These are phyloP conservation scores for Colletotrichum sp. DNA, from an alignment of 2,329 filamentous ascomycete genomes.

Conservation along the genomic window DNA sequence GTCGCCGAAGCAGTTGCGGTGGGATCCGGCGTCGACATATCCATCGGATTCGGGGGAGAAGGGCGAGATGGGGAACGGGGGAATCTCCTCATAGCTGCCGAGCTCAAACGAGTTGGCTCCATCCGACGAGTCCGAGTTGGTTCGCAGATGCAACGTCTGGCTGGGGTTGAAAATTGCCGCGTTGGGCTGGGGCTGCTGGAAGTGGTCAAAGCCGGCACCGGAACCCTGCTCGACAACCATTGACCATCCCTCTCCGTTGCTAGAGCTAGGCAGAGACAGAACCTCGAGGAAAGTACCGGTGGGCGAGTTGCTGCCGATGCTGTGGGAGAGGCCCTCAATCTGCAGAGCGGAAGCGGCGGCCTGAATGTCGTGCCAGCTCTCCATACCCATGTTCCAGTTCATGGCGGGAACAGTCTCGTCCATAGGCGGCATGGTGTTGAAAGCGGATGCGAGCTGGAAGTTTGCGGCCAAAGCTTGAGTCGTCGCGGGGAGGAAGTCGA, in stretches of 20 bases:
- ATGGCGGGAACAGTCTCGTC: slow-evolving; percentile 59
- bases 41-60: slow-evolving; percentile 85
- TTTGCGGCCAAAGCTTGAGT: slow-evolving; percentile 68
- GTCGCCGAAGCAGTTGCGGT: slow-evolving; percentile 68
- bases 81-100: slow-evolving; percentile 82
- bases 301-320: slow-evolving; percentile 50
- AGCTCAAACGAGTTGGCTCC: slow-evolving; percentile 70
- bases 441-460: slow-evolving; percentile 67
- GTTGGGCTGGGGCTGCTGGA: slow-evolving; percentile 63
- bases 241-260: slow-evolving; percentile 82
- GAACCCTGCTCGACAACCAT: slow-evolving; percentile 54
- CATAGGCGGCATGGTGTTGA: slow-evolving; percentile 61
- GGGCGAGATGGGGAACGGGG: slow-evolving; percentile 73
- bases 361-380: slow-evolving; percentile 83
- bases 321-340: slow-evolving; percentile 53
- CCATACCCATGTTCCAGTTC: slow-evolving; percentile 69
- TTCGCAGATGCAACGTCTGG: slow-evolving; percentile 87
- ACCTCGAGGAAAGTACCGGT: slow-evolving; percentile 77
- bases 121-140: slow-evolving; percentile 85
- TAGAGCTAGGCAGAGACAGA: slow-evolving; percentile 79
- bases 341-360: slow-evolving; percentile 55
- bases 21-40: slow-evolving; percentile 65
- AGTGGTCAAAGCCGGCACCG: slow-evolving; percentile 60
- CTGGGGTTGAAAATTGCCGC: slow-evolving; percentile 88
- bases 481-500: slow-evolving; percentile 67